Evolutionary conservation across 176 grass and related monocot genomes (phyloP), one percentile per base, ranked within the genome.

Genomic region (Leersia perrieri): DNA sequence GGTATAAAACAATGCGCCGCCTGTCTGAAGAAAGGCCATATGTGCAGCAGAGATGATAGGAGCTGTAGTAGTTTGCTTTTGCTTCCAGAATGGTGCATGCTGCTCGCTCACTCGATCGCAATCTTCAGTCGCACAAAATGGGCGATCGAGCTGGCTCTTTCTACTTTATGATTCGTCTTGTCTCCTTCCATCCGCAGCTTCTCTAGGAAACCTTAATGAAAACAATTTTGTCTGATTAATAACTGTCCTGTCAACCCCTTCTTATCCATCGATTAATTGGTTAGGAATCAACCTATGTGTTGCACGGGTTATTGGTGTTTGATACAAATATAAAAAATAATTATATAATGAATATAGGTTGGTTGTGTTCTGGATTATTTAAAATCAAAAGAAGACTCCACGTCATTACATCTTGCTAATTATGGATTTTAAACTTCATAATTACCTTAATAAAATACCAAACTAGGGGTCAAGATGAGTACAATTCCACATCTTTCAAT

Each of bases 61-160:
- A 26, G 26, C 9, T 18, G 28, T 26, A 34, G 6, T 12, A 11
- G 74, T 3, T 15, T 18, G n/a, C 33, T 29, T 51, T 33, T 14
- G 78, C 72, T 62, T 82, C 78, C 25, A 39, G 63, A 76, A 76
- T 41, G 65, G 60, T 26, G 28, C 49, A 51, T 42, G 74, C 70
- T 25, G 34, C 64, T 60, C 0, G 55, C 32, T 85, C 68, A 4
- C n/a, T 44, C 3, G 25, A 18, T 82, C 51, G 73, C 32, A 77
- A 63, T 77, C 85, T 87, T 87, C 33, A 32, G 9, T 10, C 38
- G 31, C 66, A 82, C 85, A 82, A 76, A 87, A 70, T 71, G 70
- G 60, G 22, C 27, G 20, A 60, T 47, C 58, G 81, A 41, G 34
- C 33, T 75, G 65, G 31, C 26, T 29, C 60, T 38, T 13, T n/a